These are phyloP conservation scores for Darksidea phi DNA, from an alignment of 495 filamentous ascomycete genomes.

Conservation along the genomic window DNA sequence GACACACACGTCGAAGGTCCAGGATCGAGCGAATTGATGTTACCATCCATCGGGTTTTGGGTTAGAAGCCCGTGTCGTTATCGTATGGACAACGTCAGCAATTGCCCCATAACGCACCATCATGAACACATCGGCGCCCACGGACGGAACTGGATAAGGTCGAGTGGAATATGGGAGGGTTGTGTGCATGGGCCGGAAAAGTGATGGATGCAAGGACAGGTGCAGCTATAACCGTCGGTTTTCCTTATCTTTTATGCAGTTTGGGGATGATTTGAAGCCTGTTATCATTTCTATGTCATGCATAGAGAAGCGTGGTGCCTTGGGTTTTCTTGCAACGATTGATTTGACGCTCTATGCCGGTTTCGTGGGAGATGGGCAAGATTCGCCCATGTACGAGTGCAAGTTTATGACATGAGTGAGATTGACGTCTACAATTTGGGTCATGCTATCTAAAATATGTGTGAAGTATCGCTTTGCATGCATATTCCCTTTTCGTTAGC, in stretches of 20 bases:
- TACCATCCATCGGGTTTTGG: too few species aligned
- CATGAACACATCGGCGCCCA: not conserved
- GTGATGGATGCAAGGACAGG: not conserved
- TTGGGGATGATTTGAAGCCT: not conserved
- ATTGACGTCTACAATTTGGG: too few species aligned
- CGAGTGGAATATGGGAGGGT: not conserved
- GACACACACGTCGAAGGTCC: not conserved
- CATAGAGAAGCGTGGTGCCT: conserved; percentile 27
- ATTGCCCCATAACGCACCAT: not conserved
- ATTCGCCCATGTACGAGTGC: too few species aligned
- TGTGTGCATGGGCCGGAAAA: not conserved
- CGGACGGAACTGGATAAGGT: not conserved
- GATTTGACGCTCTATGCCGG: conserved; percentile 37
- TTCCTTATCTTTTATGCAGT: not conserved
- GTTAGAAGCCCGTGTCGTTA: not conserved
- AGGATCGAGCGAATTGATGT: not conserved
- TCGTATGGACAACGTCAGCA: not conserved
- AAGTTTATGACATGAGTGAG: too few species aligned
- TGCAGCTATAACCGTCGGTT: not conserved
- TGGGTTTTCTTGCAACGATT: conserved; percentile 24
- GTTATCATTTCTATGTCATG: not conserved
- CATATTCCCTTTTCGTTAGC: too few species aligned
- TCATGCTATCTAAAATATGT: too few species aligned
- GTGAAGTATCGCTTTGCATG: too few species aligned
- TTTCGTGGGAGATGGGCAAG: too few species aligned